Evolutionary conservation across 148 eudicot genomes (phyloP).

Genomic region (Selenicereus undatus): DNA sequence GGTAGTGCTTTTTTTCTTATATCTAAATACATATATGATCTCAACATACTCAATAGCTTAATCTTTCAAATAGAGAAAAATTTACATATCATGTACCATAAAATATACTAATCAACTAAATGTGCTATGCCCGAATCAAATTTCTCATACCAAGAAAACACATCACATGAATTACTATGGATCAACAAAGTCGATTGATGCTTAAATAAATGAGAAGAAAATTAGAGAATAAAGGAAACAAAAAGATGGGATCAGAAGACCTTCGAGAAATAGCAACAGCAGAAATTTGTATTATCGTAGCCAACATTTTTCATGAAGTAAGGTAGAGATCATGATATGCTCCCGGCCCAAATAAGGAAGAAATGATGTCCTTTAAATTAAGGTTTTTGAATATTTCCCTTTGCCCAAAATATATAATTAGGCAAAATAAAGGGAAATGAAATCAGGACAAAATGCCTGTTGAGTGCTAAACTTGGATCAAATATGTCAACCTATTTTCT

Average conservation of each 20-base stretch:
- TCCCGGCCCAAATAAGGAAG: neutral
- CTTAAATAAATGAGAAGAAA: neutral
- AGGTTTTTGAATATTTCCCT: neutral
- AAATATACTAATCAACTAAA: neutral
- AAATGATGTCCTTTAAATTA: neutral
- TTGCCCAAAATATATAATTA: neutral
- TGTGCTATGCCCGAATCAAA: neutral
- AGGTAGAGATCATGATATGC: conserved; percentile 68
- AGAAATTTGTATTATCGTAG: conserved; percentile 87
- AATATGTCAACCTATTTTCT: neutral
- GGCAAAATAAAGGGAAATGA: neutral
- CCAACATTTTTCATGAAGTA: conserved; percentile 66
- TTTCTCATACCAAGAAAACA: neutral
- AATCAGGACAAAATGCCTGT: neutral
- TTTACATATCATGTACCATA: neutral
- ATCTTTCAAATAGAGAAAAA: neutral
- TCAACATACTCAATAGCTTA: neutral
- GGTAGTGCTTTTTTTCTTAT: too few relatives aligned
- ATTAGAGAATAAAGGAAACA: neutral
- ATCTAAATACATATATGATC: neutral
- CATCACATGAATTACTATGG: neutral
- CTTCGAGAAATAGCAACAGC: conserved; percentile 60
- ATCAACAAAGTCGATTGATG: neutral
- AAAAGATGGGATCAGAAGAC: conserved; percentile 20
- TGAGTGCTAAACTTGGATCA: neutral